Conservation (phyloP, 2,329 filamentous ascomycete species). For the Microdochium bolleyi region DNA sequence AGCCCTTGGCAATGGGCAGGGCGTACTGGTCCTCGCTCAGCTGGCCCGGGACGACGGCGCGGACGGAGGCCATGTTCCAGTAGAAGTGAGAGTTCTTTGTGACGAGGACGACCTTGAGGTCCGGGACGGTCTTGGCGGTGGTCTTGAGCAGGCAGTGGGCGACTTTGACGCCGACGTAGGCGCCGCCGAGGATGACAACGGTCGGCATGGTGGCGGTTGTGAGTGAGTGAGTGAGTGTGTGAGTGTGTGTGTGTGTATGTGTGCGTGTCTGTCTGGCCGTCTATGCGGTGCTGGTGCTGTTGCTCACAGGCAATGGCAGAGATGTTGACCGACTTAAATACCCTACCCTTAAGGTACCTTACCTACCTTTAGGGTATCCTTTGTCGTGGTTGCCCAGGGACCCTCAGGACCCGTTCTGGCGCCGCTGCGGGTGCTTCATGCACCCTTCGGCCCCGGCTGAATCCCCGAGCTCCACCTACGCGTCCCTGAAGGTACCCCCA, state of each 20-base stretch:
- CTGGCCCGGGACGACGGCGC: slow-evolving; percentile 42
- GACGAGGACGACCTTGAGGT: slow-evolving; percentile 46
- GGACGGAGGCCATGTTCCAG: slow-evolving; percentile 50
- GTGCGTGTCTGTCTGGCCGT: not conserved
- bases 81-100: slow-evolving; percentile 51
- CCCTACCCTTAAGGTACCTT: too few species aligned
- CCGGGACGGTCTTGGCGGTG: slow-evolving; percentile 30
- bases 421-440: too few species aligned
- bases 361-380: too few species aligned
- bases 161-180: slow-evolving; percentile 43
- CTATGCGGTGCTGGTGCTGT: too few species aligned
- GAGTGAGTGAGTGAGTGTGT: slow-evolving; percentile 1
- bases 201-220: slow-evolving; percentile 25
- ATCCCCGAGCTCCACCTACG: too few species aligned
- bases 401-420: too few species aligned
- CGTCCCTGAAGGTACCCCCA: too few species aligned
- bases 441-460: too few species aligned
- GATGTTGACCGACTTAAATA: too few species aligned
- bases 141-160: slow-evolving; percentile 48
- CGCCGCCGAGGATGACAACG: slow-evolving; percentile 44
- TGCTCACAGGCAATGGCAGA: too few species aligned
- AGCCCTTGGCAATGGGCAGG: slow-evolving; percentile 38
- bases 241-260: not conserved
- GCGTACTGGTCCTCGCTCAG: slow-evolving; percentile 42
- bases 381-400: too few species aligned